Percentiles rank a stretch among this genome's conserved stretches.
Conservation (phyloP, 306 rosid genomes). For the Pyrus pyrifolia region DNA sequence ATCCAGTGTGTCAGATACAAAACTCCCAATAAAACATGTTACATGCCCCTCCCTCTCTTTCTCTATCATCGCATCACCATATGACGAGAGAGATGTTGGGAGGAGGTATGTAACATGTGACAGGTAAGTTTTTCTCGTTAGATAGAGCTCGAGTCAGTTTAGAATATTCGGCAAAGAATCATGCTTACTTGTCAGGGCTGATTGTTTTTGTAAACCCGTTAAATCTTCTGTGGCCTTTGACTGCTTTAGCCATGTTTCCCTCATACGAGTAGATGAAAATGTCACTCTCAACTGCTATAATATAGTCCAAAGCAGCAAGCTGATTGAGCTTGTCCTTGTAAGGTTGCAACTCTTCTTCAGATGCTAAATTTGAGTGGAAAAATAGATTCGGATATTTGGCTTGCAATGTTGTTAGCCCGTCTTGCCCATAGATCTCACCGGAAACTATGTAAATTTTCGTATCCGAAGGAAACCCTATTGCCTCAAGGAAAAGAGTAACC, state of each 20-base stretch:
- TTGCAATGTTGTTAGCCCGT: conserved; percentile 34
- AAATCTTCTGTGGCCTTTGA: conserved; percentile 49
- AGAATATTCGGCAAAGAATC: not conserved
- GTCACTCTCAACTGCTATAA: conserved; percentile 51
- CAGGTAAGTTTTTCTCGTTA: not conserved
- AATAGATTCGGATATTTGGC: conserved; percentile 41
- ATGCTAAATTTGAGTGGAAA: conserved; percentile 45
- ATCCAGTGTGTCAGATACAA: not conserved
- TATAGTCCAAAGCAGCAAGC: conserved; percentile 73
- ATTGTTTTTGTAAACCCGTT: conserved; percentile 59
- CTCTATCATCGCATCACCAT: not conserved
- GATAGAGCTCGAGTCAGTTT: not conserved
- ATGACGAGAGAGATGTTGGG: not conserved
- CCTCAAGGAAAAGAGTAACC: conserved; percentile 51
- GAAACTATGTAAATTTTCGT: conserved; percentile 54
- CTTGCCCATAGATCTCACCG: conserved; percentile 42
- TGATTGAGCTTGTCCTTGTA: conserved; percentile 36
- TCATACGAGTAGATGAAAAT: conserved; percentile 50
- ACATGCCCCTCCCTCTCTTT: not conserved
- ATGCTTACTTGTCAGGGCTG: conserved; percentile 46
- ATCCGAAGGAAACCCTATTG: conserved; percentile 55
- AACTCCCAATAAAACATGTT: not conserved
- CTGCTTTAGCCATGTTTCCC: conserved; percentile 75
- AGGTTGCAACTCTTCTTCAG: conserved; percentile 45
- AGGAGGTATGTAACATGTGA: not conserved